Evolutionary conservation across 2,329 filamentous ascomycete genomes (phyloP), one percentile per base, ranked within the genome.

Genomic region (Calonectria hongkongensis): DNA sequence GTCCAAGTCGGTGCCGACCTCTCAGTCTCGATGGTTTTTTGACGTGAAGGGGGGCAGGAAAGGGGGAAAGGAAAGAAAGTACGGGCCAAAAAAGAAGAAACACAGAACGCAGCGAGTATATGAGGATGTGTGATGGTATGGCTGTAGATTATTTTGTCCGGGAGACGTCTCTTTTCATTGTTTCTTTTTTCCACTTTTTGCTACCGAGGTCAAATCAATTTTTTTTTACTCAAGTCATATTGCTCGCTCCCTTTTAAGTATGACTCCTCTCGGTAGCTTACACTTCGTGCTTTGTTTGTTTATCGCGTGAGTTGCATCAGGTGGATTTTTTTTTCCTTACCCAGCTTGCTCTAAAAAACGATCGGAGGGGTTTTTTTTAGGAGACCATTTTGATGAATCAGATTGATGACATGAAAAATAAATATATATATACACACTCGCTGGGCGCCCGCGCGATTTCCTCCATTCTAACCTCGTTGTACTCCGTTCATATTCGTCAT

Each of bases 131-230:
- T 74, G 75, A 69, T 70, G 72, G 74, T 73, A 66, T 72, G 66
- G 72, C 73, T 79, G 74, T 80, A 81, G 73, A 81, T 73, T 76
- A 80, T 72, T 60, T 58, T 79, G 75, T 75, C 71, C 72, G 67
- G 72, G 73, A 58, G 74, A 75, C 71, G 73, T 73, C 60, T 65
- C 36, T 75, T 76, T 66, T 71, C 76, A 54, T 75, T 73, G 71
- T 76, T 79, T 64, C 71, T 60, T 27, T 68, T 74, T 75, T 79
- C 58, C 71, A 43, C 41, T 67, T 74, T 71, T 78, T 74, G 54
- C 77, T 66, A 50, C 63, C 73, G 68, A 70, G 68, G 76, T 72
- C 62, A 73, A 78, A 73, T 74, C 60, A 43, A 79, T 67, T 77
- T 67, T 56, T 76, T 71, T 36, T 9, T 58, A 36, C 28, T 21